Conservation (phyloP, 257 asterid species). For the Marsdenia floribunda region DNA sequence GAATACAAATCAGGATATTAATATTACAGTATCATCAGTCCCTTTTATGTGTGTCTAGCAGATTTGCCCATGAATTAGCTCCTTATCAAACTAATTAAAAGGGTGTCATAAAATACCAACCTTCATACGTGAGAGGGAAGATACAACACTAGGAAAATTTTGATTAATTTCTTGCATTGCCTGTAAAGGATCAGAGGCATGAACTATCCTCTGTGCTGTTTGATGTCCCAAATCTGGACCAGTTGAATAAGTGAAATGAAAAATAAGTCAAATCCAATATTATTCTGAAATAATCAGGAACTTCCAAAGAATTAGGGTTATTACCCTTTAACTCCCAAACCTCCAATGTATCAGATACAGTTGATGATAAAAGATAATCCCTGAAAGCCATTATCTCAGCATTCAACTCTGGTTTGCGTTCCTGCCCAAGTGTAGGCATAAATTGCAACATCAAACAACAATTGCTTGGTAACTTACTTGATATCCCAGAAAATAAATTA, state of each 20-base stretch:
- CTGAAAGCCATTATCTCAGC: conserved; percentile 97
- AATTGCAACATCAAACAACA: conserved; percentile 15
- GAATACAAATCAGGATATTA: background rate
- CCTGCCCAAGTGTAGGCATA: conserved; percentile 49
- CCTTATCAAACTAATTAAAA: conserved; percentile 1
- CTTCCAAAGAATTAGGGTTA: background rate
- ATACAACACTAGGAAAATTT: conserved; percentile 88
- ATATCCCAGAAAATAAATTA: background rate
- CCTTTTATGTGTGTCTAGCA: background rate
- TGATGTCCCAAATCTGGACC: conserved; percentile 91
- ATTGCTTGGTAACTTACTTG: background rate
- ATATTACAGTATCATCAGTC: conserved; percentile 12
- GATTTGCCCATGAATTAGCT: background rate
- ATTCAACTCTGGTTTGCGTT: conserved; percentile 85
- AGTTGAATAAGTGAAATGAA: conserved; percentile 15
- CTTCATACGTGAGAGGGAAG: conserved; percentile 95
- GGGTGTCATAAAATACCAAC: conserved; percentile 31
- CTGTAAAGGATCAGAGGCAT: conserved; percentile 95
- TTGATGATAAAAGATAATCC: conserved; percentile 83
- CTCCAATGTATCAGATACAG: conserved; percentile 84
- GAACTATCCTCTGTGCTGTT: conserved; percentile 96
- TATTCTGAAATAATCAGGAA: conserved; percentile 3
- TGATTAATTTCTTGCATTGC: conserved; percentile 94
- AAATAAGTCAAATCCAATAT: background rate
- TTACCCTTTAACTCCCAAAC: conserved; percentile 97